Evolutionary conservation across 495 filamentous ascomycete genomes (phyloP).

Genomic region (Talaromyces wortmannii): DNA sequence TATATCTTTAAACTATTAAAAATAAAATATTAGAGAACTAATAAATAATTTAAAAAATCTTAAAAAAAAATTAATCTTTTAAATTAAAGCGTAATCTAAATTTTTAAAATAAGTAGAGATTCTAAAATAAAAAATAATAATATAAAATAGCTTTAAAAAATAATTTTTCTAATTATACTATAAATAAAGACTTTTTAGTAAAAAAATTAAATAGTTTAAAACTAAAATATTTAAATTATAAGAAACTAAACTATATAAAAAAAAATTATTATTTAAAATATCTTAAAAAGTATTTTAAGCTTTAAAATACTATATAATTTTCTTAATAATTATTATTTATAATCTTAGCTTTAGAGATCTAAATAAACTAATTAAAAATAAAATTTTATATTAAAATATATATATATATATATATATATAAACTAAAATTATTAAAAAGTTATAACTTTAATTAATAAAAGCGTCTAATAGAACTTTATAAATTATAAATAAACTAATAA

Average conservation of each 20-base stretch:
- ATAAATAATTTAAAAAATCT: background rate
- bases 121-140: background rate
- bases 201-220: background rate
- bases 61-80: background rate
- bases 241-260: too few species aligned
- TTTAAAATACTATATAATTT: too few species aligned
- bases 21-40: background rate
- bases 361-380: background rate
- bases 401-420: background rate
- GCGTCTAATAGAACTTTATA: background rate
- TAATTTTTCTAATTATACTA: background rate
- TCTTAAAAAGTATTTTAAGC: too few species aligned
- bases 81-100: background rate
- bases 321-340: background rate
- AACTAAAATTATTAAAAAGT: background rate
- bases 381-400: background rate
- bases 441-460: background rate
- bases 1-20: background rate
- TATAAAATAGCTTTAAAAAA: background rate
- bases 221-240: background rate
- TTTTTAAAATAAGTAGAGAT: background rate
- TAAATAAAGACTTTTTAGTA: background rate
- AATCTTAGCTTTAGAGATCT: background rate
- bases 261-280: too few species aligned
- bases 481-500: background rate